Percentiles rank a stretch among this genome's conserved stretches.
Conservation (phyloP, 163 green algal genomes). For the Chlorella variabilis region DNA sequence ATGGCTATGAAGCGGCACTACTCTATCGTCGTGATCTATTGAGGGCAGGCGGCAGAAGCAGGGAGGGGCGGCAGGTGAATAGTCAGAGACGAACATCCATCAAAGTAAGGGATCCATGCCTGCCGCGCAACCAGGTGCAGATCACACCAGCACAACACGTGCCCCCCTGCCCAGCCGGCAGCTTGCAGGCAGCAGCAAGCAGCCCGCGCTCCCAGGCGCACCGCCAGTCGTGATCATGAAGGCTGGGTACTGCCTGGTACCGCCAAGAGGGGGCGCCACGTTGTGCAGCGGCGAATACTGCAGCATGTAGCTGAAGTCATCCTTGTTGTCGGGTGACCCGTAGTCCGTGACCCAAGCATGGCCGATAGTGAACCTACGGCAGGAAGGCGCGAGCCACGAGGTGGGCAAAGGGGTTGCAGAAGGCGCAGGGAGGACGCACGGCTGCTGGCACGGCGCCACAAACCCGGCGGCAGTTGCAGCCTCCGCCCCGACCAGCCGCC, state of each 20-base stretch:
- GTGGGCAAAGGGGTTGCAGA: too few relatives aligned
- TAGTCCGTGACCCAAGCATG: slow-evolving; percentile 79
- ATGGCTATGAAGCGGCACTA: slow-evolving; percentile 91
- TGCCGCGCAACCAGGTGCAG: too few relatives aligned
- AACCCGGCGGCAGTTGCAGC: too few relatives aligned
- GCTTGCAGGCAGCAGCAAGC: too few relatives aligned
- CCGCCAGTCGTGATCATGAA: slow-evolving; percentile 81
- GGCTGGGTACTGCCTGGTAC: slow-evolving; percentile 86
- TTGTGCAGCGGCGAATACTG: slow-evolving; percentile 95
- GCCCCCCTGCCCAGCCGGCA: too few relatives aligned
- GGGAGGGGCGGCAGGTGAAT: not conserved
- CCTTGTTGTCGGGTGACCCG: slow-evolving; percentile 68
- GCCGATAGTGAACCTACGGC: slow-evolving; percentile 95
- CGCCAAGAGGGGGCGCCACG: slow-evolving; percentile 65
- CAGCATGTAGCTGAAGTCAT: slow-evolving; percentile 73
- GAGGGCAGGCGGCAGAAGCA: slow-evolving; percentile 11
- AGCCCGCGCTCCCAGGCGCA: too few relatives aligned
- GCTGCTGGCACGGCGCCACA: too few relatives aligned
- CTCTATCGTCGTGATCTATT: slow-evolving; percentile 95
- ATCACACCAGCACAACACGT: too few relatives aligned
- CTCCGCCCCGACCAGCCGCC: too few relatives aligned
- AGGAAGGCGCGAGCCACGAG: too few relatives aligned
- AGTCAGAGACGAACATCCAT: not conserved
- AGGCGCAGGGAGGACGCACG: slow-evolving; percentile 80
- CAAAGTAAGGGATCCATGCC: too few relatives aligned